phyloP scores from a whole-genome alignment of 1,139 yeast genomes.

The Suhomyces guaymorum region DNA sequence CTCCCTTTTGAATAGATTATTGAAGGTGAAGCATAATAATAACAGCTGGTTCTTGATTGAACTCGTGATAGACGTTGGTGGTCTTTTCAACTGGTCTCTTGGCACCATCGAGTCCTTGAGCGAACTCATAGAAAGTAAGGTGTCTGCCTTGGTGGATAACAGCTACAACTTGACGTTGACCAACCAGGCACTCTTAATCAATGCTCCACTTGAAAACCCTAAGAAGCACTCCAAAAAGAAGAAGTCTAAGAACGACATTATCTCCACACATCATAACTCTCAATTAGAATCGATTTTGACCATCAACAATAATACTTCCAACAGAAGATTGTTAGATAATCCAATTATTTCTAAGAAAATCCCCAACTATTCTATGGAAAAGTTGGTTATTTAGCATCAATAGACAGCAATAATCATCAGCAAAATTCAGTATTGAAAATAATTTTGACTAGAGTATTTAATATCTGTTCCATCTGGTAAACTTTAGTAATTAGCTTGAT shows the following conservation, averaged over 20 bases:
- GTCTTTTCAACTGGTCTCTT: slow-evolving; percentile 63
- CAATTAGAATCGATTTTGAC: slow-evolving; percentile 44
- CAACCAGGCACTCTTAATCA: slow-evolving; percentile 46
- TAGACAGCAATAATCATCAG: too few species aligned
- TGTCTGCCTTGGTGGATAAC: slow-evolving; percentile 51
- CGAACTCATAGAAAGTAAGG: slow-evolving; percentile 47
- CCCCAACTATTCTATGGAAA: slow-evolving; percentile 56
- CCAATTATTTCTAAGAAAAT: slow-evolving; percentile 39
- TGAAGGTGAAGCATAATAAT: slow-evolving; percentile 26
- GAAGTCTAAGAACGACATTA: slow-evolving; percentile 22
- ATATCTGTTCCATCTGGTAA: too few species aligned
- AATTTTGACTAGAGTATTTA: too few species aligned
- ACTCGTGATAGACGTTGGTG: slow-evolving; percentile 70
- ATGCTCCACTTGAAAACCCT: slow-evolving; percentile 19
- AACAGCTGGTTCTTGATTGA: slow-evolving; percentile 63
- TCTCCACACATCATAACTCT: slow-evolving; percentile 26
- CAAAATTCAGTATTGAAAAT: too few species aligned
- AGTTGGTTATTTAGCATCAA: slow-evolving; percentile 36
- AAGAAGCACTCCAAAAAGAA: slow-evolving; percentile 23
- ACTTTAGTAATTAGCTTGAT: too few species aligned
- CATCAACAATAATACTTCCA: slow-evolving; percentile 32
- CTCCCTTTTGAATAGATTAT: slow-evolving; percentile 36
- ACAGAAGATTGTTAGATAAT: slow-evolving; percentile 29
- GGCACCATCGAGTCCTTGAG: slow-evolving; percentile 48
- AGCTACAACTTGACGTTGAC: slow-evolving; percentile 57